phyloP scores from a whole-genome alignment of 768 basidiomycete species.

The Chalciporus pseudorubinellus region DNA sequence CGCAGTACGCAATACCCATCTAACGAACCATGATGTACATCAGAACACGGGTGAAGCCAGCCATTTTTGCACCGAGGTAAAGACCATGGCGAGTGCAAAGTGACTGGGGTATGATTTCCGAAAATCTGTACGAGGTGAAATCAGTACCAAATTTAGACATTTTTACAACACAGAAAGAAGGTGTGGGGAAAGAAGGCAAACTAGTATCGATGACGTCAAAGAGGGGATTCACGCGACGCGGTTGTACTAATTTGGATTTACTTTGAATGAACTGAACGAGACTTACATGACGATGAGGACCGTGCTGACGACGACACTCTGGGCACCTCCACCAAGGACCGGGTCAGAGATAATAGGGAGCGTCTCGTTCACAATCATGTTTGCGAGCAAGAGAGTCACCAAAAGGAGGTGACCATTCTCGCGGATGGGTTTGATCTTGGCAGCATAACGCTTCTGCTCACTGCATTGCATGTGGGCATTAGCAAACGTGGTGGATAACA shows the following conservation, averaged over 20 bases:
- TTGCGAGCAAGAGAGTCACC: conserved; percentile 78
- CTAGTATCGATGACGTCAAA: background rate
- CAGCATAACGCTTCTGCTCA: conserved; percentile 75
- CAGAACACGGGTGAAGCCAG: conserved; percentile 59
- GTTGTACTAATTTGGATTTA: too few species aligned
- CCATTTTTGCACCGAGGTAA: conserved; percentile 87
- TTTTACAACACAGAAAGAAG: too few species aligned
- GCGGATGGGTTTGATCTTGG: conserved; percentile 83
- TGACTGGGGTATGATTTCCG: conserved; percentile 91
- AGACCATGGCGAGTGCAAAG: conserved; percentile 90
- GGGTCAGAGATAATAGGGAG: conserved; percentile 82
- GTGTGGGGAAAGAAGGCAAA: background rate
- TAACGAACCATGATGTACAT: conserved; percentile 62
- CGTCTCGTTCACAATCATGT: conserved; percentile 91
- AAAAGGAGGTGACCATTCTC: conserved; percentile 80
- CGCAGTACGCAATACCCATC: background rate
- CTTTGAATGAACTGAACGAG: too few species aligned
- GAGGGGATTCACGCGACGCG: too few species aligned
- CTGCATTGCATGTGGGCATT: conserved; percentile 36
- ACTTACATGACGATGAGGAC: conserved; percentile 86
- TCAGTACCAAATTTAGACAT: too few species aligned
- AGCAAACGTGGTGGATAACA: background rate
- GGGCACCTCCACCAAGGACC: conserved; percentile 74
- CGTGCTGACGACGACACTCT: conserved; percentile 78
- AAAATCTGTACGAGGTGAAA: too few species aligned